Base-by-base conservation (phyloP, 2,329 filamentous ascomycete genomes). In the Lachnellula suecica region DNA sequence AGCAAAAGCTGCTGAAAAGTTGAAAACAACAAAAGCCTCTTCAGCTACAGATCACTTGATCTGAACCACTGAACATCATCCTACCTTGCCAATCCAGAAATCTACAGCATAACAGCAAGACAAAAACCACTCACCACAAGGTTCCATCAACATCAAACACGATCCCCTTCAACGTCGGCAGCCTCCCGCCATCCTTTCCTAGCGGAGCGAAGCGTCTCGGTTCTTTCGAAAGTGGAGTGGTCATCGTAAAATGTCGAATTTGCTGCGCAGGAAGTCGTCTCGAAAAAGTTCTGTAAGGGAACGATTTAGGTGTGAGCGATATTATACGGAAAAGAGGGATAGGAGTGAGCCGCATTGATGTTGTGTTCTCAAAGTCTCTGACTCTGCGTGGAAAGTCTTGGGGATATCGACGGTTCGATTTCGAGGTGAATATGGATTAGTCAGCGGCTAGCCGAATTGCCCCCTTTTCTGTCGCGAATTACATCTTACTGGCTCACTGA, bases 131-230 rank as follows among this genome's bases (percentile, higher is more conserved):
- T 73, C 72, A 95, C 92, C 88, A 97, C 54, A 97, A 72, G 22
- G 93, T 99, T 3, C 93, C 93, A 70, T 99, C 93, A 58, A 99
- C 89, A 72, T 99, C 93, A 71, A 97, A 97, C 13, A 97, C 78
- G 2, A 87, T 72, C 3, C 84, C 84, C 54, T 76, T 75, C 24
- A 88, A 70, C 51, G 67, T 73, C 2, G 79, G 79, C 20, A 51
- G 35, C 8, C 68, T 62, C 4, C 70, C 58, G 10, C 55, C 57
- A 13, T 44, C 70, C 19, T 69, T 64, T 52, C 71, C 74, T 44
- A 87, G 67, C 10, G 84, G 83, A 40, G 81, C 79, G 62, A 87
- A 87, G 27, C 74, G 75, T 58, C 73, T 58, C 15, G 60, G 58
- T 37, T 59, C 53, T 27, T 57, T 60, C 13, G 50, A 53, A n/a